These are phyloP conservation scores for Solanum piurae DNA, from an alignment of 257 asterid genomes.

Conservation along the genomic window DNA sequence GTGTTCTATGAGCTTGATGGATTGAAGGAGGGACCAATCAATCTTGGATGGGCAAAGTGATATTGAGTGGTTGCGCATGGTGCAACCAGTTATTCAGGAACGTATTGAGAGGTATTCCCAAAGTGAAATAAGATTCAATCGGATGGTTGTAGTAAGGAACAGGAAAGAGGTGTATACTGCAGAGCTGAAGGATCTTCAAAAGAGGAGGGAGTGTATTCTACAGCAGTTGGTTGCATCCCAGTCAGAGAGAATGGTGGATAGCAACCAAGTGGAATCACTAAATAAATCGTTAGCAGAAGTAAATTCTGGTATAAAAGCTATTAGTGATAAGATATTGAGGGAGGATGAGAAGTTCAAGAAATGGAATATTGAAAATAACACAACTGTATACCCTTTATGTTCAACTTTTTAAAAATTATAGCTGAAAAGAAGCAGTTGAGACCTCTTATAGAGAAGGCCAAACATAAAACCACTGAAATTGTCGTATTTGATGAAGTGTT, in stretches of 20 bases:
- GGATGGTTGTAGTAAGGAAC: slow-evolving; percentile 75
- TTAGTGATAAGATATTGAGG: slow-evolving; percentile 79
- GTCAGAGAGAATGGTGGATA: slow-evolving; percentile 65
- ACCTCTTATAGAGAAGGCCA: slow-evolving; percentile 95
- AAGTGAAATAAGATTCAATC: slow-evolving; percentile 80
- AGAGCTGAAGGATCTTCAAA: slow-evolving; percentile 87
- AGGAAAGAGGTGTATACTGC: slow-evolving; percentile 69
- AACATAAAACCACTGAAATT: slow-evolving; percentile 49
- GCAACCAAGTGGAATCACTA: slow-evolving; percentile 49
- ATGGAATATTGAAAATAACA: slow-evolving; percentile 91
- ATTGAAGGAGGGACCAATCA: slow-evolving; percentile 92
- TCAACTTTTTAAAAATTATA: slow-evolving; percentile 91
- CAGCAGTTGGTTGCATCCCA: slow-evolving; percentile 67
- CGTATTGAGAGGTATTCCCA: slow-evolving; percentile 78
- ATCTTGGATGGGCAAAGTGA: slow-evolving; percentile 81
- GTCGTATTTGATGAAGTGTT: neutral
- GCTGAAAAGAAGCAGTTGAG: slow-evolving; percentile 99
- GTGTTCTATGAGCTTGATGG: slow-evolving; percentile 96
- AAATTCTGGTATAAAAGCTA: slow-evolving; percentile 67
- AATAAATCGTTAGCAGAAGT: slow-evolving; percentile 48
- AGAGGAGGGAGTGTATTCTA: slow-evolving; percentile 65
- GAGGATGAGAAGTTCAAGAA: slow-evolving; percentile 99
- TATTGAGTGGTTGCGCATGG: slow-evolving; percentile 68
- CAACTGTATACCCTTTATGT: slow-evolving; percentile 81
- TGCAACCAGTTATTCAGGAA: slow-evolving; percentile 83